Evolutionary conservation across 495 filamentous ascomycete species (phyloP), one percentile per base, ranked within the genome.

Genomic region (Emericellopsis terricola): DNA sequence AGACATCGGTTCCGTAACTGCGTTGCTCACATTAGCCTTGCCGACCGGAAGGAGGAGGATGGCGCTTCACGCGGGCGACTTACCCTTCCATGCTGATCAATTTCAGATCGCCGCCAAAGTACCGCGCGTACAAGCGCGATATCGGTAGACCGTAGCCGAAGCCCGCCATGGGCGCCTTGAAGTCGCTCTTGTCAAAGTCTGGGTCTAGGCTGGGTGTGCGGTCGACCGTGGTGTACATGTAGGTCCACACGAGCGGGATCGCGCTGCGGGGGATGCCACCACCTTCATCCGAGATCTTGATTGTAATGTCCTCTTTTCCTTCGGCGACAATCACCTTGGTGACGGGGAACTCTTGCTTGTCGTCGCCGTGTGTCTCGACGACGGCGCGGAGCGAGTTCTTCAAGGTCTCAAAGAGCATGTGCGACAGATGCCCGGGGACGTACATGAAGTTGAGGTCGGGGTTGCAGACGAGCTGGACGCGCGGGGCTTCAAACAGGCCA

Each of bases 61-160:
- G 19, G 15, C 28, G 23, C 23, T 27, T 7, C 23, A 27, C 8
- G 20, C 41, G n/a, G 29, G 28, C 34, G 23, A 56, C 83, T 60
- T 63, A 94, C 89, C 89, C 89, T 62, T 97, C 89, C 89, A 97
- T 94, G 51, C 87, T 94, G 47, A 96, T 97, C 57, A 97, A 50
- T 51, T 94, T 96, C 42, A 97, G 53, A 53, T 97, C 89, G 28
- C 89, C 89, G 21, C 89, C 89, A 51, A 97, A 97, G 57, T 97
- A 97, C 39, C 89, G 64, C 35, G 89, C 91, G 51, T 97, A 97
- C 26, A 97, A 64, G 44, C 89, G 64, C 49, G 78, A 85, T 42
- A 97, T 93, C 0, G 89, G 89, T 40, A 97, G 50, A 11, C 89
- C 89, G 46, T 97, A 97, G 14, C 89, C 89, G 48, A 97, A 97